Evolutionary conservation across 73 alveolate genomes (phyloP), one percentile per base, ranked within the genome.

Genomic region (Tetrahymena borealis): DNA sequence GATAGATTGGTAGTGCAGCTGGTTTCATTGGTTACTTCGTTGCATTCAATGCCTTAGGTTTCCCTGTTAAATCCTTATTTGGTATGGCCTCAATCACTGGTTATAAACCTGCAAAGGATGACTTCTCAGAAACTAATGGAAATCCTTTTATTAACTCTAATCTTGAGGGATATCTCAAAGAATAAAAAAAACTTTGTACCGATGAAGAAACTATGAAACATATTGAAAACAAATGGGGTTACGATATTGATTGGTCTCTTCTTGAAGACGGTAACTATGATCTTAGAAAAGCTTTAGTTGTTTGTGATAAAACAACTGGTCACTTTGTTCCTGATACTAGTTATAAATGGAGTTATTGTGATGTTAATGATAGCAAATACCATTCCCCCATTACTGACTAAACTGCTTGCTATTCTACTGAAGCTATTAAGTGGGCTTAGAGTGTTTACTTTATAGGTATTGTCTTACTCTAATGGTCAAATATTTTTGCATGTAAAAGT

Each of bases 41-140:
- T 31, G 98, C 98, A 24, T 90, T 97, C 96, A 96, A 97, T 94
- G 99, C 97, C 93, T 97, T 96, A 95, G 99, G 99, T 10, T 96
- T 97, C 92, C 95, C 95, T 36, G 98, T 98, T 28, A 33, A 39
- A 20, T 92, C 96, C 37, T 33, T 95, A 77, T 92, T 96, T 40
- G 94, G 91, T 60, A 90, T 97, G 40, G 92, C 97, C 39, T 90
- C 60, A 24, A 97, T 97, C 18, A 77, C 43, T 24, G 90, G 78
- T 4, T 13, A 28, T 31, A 10, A 16, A 2, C 35, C 78, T 1
- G 93, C 95, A 20, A 79, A 91, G 79, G 10, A 32, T 11, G 38
- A 33, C 8, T 33, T 85, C 1, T 16, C 33, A 1, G 40, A 60
- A n/a, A 78, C 91, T 18, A 39, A 93, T 13, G 92, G 91, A 6